Evolutionary conservation across 257 asterid species (phyloP), one percentile per base, ranked within the genome.

Genomic region (Nicotiana paniculata): DNA sequence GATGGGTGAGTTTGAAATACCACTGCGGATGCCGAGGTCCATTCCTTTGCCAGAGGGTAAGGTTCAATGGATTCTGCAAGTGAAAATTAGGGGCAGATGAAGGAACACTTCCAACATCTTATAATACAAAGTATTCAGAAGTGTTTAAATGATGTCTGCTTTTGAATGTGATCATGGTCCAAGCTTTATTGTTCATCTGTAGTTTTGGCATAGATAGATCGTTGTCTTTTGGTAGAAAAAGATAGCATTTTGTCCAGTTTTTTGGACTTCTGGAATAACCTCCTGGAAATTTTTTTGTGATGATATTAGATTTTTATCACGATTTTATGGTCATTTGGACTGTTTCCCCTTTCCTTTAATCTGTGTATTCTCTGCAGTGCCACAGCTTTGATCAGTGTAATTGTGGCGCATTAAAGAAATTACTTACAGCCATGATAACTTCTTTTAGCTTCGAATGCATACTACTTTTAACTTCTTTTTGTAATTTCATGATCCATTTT

Each of bases 31-130:
- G 37, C 98, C 97, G 4, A 92, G 87, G 83, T 87, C 97, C 81
- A 87, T 94, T 77, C 98, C 96, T 57, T 87, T 91, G 86, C 96
- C 93, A 0, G 96, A 93, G 16, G 97, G 97, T 68, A 87, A 86
- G 69, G 88, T 79, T 64, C 88, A 90, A 18, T 90, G 93, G 93
- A 64, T 85, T 81, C 93, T 90, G 26, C 84, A 84, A 51, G 84
- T 90, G 76, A 90, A 90, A 84, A 84, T 90, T 80, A 88, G 92
- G 77, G 87, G 89, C 78, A 88, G 83, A 78, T 90, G 86, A 90
- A 81, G 32, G 74, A 28, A 6, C 69, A 21, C 28, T 62, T 33
- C 18, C 77, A 21, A 51, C 62, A 51, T 51, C 63, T 43, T 21
- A 51, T 75, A 75, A 75, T 75, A 28, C 63, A 4, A 57, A 26